Percentiles rank a stretch among this genome's conserved stretches.
phyloP scores from a whole-genome alignment of 257 asterid genomes.

The Ilex aquifolium region DNA sequence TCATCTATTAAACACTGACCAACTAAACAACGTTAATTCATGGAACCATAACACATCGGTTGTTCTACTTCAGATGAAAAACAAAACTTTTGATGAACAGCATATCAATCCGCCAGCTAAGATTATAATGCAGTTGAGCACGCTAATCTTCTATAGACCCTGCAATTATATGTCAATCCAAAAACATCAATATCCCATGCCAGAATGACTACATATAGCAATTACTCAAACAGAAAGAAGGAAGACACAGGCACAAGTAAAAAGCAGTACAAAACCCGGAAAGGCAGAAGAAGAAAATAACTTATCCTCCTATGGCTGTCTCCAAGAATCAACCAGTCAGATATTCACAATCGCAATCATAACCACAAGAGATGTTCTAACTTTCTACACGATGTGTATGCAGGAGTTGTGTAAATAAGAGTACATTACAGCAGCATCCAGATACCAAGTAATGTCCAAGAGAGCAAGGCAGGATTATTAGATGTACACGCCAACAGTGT shows the following conservation, averaged over 20 bases:
- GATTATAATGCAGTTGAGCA: conserved; percentile 88
- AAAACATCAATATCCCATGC: conserved; percentile 75
- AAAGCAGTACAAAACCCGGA: conserved; percentile 21
- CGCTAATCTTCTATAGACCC: conserved; percentile 95
- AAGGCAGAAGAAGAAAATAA: conserved; percentile 8
- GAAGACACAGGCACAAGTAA: conserved; percentile 21
- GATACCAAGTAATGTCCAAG: not conserved
- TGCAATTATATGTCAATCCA: conserved; percentile 98
- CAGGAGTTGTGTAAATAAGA: not conserved
- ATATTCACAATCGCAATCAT: not conserved
- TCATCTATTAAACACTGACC: conserved; percentile 54
- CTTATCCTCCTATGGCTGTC: conserved; percentile 5
- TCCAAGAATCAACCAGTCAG: not conserved
- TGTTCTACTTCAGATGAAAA: conserved; percentile 80
- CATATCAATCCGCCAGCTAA: conserved; percentile 99
- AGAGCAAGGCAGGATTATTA: not conserved
- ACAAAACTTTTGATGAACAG: conserved; percentile 93
- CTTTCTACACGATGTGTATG: too few species aligned
- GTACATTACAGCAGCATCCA: not conserved
- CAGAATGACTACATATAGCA: conserved; percentile 35
- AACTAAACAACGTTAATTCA: conserved; percentile 59
- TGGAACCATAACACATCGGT: conserved; percentile 39
- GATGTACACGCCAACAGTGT: not conserved
- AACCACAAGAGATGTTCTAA: not conserved
- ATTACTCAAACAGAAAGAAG: conserved; percentile 16